Percentiles rank a stretch among this genome's conserved stretches.
Evolutionary conservation across 1,139 yeast genomes (phyloP).

Genomic region (Debaryomyces robertsiae): DNA sequence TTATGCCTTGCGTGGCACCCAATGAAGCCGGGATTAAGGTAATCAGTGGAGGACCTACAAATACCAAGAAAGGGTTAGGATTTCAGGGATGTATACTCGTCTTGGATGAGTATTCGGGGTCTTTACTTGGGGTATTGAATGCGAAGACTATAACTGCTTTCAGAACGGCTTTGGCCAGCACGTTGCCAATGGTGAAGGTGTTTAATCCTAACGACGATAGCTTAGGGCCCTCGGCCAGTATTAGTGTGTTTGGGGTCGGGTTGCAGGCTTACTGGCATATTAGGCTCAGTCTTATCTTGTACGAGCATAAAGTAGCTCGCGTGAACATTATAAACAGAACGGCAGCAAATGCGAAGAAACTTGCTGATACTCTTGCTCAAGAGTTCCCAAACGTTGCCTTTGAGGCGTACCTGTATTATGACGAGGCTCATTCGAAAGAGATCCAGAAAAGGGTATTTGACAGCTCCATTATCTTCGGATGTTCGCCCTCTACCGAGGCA

Average conservation of each 20-base stretch:
- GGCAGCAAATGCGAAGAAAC: conserved; percentile 39
- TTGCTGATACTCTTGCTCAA: conserved; percentile 26
- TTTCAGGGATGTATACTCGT: conserved; percentile 56
- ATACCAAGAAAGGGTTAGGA: conserved; percentile 41
- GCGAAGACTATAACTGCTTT: conserved; percentile 66
- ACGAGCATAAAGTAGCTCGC: conserved; percentile 32
- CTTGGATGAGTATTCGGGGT: conserved; percentile 53
- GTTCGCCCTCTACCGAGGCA: conserved; percentile 59
- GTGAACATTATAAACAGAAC: conserved; percentile 55
- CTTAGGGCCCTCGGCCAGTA: conserved; percentile 23
- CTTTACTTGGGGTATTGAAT: conserved; percentile 54
- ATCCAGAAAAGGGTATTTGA: conserved; percentile 24
- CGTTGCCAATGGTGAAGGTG: conserved; percentile 47
- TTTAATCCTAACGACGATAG: conserved; percentile 22
- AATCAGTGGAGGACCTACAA: conserved; percentile 51
- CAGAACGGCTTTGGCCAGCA: conserved; percentile 64
- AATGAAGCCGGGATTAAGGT: conserved; percentile 48
- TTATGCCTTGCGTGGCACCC: conserved; percentile 66
- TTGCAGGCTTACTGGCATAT: conserved; percentile 70
- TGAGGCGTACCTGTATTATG: conserved; percentile 23
- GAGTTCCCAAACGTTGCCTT: conserved; percentile 29
- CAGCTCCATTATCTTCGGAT: conserved; percentile 55
- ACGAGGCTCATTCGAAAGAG: conserved; percentile 17
- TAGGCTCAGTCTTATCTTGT: conserved; percentile 45
- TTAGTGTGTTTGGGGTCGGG: conserved; percentile 65